phyloP scores from a whole-genome alignment of 805 yeast species.

The Tetrapisispora fleetii region DNA sequence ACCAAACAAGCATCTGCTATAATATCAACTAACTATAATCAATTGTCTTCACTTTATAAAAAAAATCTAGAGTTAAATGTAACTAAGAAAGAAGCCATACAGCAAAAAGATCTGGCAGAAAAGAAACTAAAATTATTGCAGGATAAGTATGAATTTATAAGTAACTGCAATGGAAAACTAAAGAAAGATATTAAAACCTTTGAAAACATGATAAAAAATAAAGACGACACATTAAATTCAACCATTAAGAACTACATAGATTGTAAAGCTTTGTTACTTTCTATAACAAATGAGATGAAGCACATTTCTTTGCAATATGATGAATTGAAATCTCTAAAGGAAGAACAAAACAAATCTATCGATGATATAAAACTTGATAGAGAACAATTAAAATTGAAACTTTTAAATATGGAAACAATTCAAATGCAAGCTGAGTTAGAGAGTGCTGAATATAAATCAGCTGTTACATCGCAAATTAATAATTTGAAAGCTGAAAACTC shows the following conservation, averaged over 20 bases:
- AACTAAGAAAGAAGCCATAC: neutral
- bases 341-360: conserved; percentile 48
- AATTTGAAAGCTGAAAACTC: neutral
- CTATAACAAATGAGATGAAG: conserved; percentile 36
- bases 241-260: conserved; percentile 43
- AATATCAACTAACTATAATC: neutral
- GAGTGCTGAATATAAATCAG: neutral
- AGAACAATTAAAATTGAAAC: neutral
- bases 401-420: neutral
- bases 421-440: neutral
- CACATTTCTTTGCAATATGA: conserved; percentile 47
- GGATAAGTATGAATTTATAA: conserved; percentile 32
- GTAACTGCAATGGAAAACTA: conserved; percentile 38
- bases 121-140: conserved; percentile 40
- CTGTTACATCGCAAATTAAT: conserved; percentile 10
- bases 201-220: conserved; percentile 36
- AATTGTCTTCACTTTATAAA: neutral
- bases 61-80: neutral
- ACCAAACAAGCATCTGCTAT: conserved; percentile 28
- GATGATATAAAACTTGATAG: conserved; percentile 30
- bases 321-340: conserved; percentile 40
- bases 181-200: conserved; percentile 31
- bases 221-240: conserved; percentile 40
- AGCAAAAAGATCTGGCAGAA: conserved; percentile 34
- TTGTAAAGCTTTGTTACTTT: conserved; percentile 37